Percentiles rank a stretch among this genome's conserved stretches.
Evolutionary conservation across 768 basidiomycete genomes (phyloP).

Genomic region (Boletus speciosus): DNA sequence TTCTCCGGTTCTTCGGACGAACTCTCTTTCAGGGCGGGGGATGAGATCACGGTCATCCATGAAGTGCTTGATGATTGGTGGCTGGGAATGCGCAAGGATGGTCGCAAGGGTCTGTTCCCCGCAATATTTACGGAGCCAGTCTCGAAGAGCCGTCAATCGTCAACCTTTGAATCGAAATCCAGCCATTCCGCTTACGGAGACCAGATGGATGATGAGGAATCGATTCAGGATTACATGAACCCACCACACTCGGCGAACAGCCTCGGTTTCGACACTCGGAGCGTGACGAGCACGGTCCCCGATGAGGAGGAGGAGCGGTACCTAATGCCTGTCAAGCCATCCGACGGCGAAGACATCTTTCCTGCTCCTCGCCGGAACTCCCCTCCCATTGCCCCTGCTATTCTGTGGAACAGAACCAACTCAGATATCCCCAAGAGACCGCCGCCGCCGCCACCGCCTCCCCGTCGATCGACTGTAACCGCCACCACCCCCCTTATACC

Average conservation of each 20-base stretch:
- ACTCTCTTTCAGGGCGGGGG: constrained; percentile 68
- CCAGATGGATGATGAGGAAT: constrained; percentile 25
- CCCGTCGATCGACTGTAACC: constrained; percentile 41
- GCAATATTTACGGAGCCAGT: constrained; percentile 62
- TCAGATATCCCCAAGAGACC: constrained; percentile 38
- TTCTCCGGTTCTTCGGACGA: constrained; percentile 77
- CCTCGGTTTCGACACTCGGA: constrained; percentile 34
- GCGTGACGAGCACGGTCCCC: constrained; percentile 39
- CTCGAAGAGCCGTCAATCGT: constrained; percentile 16
- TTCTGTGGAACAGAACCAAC: constrained; percentile 24
- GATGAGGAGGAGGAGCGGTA: constrained; percentile 45
- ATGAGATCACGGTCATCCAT: constrained; percentile 69
- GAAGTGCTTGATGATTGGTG: constrained; percentile 91
- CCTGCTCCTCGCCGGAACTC: constrained; percentile 17
- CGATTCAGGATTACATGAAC: constrained; percentile 16
- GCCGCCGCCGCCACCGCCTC: constrained; percentile 65
- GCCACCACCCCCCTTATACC: constrained; percentile 46
- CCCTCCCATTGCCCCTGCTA: constrained; percentile 9
- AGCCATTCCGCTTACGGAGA: constrained; percentile 7
- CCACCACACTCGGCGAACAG: constrained; percentile 23
- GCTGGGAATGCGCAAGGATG: constrained; percentile 68
- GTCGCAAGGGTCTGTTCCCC: constrained; percentile 79
- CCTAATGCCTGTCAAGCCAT: constrained; percentile 28
- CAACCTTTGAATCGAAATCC: constrained; percentile 35
- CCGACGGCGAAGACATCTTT: constrained; percentile 23